phyloP scores from a whole-genome alignment of 2,329 filamentous ascomycete species.

The Talaromyces sp. region DNA sequence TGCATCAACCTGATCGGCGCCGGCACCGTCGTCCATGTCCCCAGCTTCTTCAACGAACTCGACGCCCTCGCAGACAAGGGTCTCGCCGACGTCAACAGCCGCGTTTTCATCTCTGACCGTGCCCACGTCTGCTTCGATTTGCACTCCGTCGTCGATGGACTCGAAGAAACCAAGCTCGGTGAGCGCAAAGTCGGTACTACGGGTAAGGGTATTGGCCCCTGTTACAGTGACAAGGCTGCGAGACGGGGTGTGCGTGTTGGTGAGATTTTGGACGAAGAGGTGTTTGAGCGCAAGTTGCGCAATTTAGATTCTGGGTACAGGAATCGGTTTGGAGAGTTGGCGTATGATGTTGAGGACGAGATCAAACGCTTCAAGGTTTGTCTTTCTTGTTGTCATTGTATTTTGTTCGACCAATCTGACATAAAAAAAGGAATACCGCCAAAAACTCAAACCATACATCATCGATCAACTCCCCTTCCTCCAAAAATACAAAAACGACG shows the following conservation, averaged over 20 bases:
- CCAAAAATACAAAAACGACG: constrained; percentile 54
- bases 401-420: too few species aligned
- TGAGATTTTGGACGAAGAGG: constrained; percentile 57
- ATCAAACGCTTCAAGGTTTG: constrained; percentile 55
- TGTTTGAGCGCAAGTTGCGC: constrained; percentile 57
- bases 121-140: constrained; percentile 48
- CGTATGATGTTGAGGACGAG: constrained; percentile 62
- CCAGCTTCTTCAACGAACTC: constrained; percentile 51
- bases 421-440: constrained; percentile 36
- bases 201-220: constrained; percentile 55
- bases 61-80: constrained; percentile 46
- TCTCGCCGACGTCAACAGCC: constrained; percentile 39
- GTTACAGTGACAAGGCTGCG: constrained; percentile 63
- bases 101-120: constrained; percentile 49
- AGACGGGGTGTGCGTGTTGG: constrained; percentile 59
- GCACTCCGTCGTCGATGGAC: constrained; percentile 47
- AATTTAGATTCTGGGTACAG: constrained; percentile 53
- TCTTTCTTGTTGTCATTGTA: too few species aligned
- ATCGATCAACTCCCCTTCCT: constrained; percentile 53
- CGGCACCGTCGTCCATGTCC: constrained; percentile 49
- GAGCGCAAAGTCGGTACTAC: constrained; percentile 51
- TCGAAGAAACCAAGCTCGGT: constrained; percentile 46
- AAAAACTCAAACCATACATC: constrained; percentile 38
- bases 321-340: constrained; percentile 59
- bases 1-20: constrained; percentile 50